phyloP scores from a whole-genome alignment of 768 basidiomycete species.

The Suillus brevipes region DNA sequence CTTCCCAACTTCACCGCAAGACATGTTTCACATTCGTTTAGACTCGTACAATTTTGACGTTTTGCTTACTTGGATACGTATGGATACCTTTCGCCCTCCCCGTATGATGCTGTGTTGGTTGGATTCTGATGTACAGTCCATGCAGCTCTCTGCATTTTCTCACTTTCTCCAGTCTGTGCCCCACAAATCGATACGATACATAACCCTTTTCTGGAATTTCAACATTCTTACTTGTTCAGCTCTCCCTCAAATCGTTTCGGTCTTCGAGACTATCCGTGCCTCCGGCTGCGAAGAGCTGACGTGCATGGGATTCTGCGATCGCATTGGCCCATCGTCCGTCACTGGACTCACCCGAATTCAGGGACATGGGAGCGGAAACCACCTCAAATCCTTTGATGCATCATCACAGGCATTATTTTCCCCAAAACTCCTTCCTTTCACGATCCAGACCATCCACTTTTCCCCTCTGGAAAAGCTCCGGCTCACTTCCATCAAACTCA shows the following conservation, averaged over 20 bases:
- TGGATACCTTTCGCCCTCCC: background rate
- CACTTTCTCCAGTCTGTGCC: background rate
- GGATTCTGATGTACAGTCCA: background rate
- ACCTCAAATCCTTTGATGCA: background rate
- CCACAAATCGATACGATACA: background rate
- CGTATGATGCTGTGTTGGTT: background rate
- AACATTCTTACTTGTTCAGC: background rate
- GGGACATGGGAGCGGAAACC: background rate
- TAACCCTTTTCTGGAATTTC: background rate
- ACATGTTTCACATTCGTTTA: background rate
- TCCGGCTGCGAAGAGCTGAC: background rate
- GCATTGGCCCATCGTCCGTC: background rate
- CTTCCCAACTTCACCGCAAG: background rate
- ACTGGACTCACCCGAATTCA: background rate
- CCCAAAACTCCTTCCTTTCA: background rate
- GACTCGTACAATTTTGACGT: background rate
- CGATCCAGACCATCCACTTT: too few species aligned
- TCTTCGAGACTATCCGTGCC: background rate
- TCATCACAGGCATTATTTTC: background rate
- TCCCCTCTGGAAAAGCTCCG: too few species aligned
- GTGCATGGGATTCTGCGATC: fast-evolving
- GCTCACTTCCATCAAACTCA: too few species aligned
- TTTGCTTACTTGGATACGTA: background rate
- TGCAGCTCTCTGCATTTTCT: background rate
- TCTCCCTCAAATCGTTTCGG: background rate